Base-by-base conservation (phyloP, 176 grass and related monocot species). In the Oryza glaberrima region DNA sequence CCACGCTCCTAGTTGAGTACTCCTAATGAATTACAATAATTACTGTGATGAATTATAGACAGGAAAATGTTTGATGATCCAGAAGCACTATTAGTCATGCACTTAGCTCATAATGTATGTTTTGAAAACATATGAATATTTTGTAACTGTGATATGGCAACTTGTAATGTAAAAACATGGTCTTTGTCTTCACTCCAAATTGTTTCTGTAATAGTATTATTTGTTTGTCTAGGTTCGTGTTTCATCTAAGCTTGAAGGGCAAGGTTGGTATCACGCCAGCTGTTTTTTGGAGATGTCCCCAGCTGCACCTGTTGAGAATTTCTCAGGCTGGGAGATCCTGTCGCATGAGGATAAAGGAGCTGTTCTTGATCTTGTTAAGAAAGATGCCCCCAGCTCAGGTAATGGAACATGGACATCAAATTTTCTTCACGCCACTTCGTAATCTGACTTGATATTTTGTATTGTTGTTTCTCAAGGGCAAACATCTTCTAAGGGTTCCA, bases 261-360 rank as follows among this genome's bases (percentile, higher is more conserved):
- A 94, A 88, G 93, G 87, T 78, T 75, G 96, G 96, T 88, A 93
- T 72, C 96, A 98, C 84, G 75, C 70, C 47, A 90, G 82, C 43
- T 98, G 93, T 80, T 98, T 98, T 78, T 67, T 93, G 69, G 87
- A 88, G 36, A 82, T 95, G 81, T 88, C 65, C 11, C 93, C 96
- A 83, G 87, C 89, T 78, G 85, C 82, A 56, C 67, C 67, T 83
- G 76, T 93, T 70, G 91, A 92, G 81, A 93, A 90, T 85, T 80
- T 98, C 73, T 86, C 70, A 60, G 96, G 93, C 67, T 98, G 96
- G 96, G 91, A 98, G 49, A 92, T 70, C 69, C 70, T 98, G 79
- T 84, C 81, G 1, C 66, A 85, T 4, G 88, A 95, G 81, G 87
- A 95, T 77, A 98, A 90, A 87, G 75, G 70, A 83, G 79, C 65